Evolutionary conservation across 2,329 filamentous ascomycete species (phyloP).

Genomic region (Westerdykella aurantiaca): DNA sequence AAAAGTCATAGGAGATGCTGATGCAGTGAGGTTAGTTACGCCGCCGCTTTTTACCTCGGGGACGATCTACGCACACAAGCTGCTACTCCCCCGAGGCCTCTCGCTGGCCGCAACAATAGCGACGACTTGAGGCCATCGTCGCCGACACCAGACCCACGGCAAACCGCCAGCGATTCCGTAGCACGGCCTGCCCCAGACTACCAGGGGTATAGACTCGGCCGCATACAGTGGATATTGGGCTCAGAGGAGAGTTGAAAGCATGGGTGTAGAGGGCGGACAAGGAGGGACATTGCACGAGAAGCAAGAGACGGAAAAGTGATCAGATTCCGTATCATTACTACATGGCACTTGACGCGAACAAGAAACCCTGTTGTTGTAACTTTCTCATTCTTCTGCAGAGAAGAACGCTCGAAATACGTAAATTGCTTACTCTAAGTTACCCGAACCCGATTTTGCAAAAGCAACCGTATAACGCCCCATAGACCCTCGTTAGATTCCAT

Average conservation of each 20-base stretch:
- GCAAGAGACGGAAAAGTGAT: too few relatives aligned
- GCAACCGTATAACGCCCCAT: neutral
- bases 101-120: constrained; percentile 19
- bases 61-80: constrained; percentile 3
- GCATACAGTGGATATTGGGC: neutral
- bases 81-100: constrained; percentile 6
- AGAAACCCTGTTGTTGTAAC: too few relatives aligned
- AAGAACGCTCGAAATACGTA: neutral
- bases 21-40: neutral
- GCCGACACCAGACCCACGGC: too few relatives aligned
- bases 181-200: too few relatives aligned
- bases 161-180: too few relatives aligned
- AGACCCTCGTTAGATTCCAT: neutral
- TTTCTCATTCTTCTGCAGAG: neutral
- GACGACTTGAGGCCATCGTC: constrained; percentile 3
- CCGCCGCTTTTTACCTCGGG: too few relatives aligned
- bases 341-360: too few relatives aligned
- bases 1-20: neutral
- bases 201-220: constrained; percentile 5
- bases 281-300: too few relatives aligned
- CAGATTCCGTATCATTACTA: too few relatives aligned
- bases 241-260: too few relatives aligned
- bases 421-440: neutral
- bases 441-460: neutral
- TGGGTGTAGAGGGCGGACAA: too few relatives aligned